Conservation (phyloP, 345 rosid genomes). For the Mallotus nudiflorus region DNA sequence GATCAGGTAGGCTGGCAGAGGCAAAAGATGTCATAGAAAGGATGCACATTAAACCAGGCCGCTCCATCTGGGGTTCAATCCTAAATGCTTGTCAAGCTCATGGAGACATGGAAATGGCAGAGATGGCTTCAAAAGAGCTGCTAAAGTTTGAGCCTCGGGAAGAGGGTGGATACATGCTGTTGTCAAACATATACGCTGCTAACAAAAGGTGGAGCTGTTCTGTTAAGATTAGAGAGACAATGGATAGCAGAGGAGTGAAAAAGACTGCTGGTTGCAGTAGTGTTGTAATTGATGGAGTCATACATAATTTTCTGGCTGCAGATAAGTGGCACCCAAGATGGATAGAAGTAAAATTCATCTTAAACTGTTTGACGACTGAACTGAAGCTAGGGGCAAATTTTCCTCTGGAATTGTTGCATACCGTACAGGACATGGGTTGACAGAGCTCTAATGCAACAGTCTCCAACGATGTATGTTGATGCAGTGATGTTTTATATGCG, state of each 20-base stretch:
- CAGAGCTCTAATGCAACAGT: neutral
- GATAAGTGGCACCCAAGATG: conserved; percentile 46
- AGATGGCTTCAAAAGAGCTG: conserved; percentile 22
- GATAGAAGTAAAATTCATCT: conserved; percentile 32
- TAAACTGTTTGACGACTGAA: conserved; percentile 33
- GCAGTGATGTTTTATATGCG: neutral
- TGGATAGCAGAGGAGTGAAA: conserved; percentile 28
- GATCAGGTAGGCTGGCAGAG: conserved; percentile 24
- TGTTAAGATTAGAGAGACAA: conserved; percentile 18
- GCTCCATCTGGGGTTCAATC: conserved; percentile 26
- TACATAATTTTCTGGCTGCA: conserved; percentile 48
- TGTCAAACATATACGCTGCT: conserved; percentile 30
- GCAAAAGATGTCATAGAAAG: conserved; percentile 22
- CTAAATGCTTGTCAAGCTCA: conserved; percentile 22
- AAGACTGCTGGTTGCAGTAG: conserved; percentile 33
- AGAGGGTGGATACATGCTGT: conserved; percentile 25
- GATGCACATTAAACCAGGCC: conserved; percentile 26
- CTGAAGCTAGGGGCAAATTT: conserved; percentile 28
- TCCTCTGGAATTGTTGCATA: neutral
- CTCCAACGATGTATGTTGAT: neutral
- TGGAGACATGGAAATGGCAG: conserved; percentile 27
- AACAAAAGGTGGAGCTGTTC: conserved; percentile 20
- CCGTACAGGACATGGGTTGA: neutral
- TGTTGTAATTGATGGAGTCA: conserved; percentile 40
- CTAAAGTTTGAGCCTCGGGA: conserved; percentile 24